Evolutionary conservation across 345 rosid genomes (phyloP).

Genomic region (Zanthoxylum bungeanum): DNA sequence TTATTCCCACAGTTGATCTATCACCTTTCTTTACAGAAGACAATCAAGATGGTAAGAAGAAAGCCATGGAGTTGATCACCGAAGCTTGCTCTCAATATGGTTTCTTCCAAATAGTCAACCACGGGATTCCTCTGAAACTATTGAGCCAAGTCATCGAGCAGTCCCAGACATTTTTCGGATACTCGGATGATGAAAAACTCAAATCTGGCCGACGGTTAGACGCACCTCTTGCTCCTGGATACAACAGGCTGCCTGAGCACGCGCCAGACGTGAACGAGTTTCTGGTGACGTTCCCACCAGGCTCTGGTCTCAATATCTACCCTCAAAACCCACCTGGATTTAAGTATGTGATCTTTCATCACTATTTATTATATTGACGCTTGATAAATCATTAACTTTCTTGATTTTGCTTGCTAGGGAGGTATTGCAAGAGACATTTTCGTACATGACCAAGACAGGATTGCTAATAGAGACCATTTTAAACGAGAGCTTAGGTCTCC

Average conservation of each 20-base stretch:
- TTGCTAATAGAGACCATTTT: slow-evolving; percentile 34
- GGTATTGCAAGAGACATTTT: slow-evolving; percentile 37
- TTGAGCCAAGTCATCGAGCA: slow-evolving; percentile 34
- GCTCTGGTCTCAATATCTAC: slow-evolving; percentile 41
- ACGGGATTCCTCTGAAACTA: slow-evolving; percentile 35
- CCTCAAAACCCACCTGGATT: slow-evolving; percentile 39
- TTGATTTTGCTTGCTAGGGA: slow-evolving; percentile 27
- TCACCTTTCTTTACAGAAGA: slow-evolving; percentile 36
- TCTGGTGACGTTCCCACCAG: slow-evolving; percentile 37
- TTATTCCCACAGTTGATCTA: slow-evolving; percentile 47
- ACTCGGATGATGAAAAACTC: slow-evolving; percentile 34
- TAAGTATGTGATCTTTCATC: slow-evolving; percentile 26
- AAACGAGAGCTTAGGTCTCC: slow-evolving; percentile 45
- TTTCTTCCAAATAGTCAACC: slow-evolving; percentile 52
- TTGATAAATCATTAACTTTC: no score
- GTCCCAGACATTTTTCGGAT: slow-evolving; percentile 37
- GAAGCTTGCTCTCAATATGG: slow-evolving; percentile 45
- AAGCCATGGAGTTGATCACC: slow-evolving; percentile 30
- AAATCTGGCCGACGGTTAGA: slow-evolving; percentile 20
- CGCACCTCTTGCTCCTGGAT: slow-evolving; percentile 48
- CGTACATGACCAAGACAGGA: slow-evolving; percentile 21
- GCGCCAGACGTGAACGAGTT: slow-evolving; percentile 46
- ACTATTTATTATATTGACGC: no score
- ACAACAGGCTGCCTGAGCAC: slow-evolving; percentile 32
- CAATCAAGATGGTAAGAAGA: slow-evolving; percentile 31